These are phyloP conservation scores for Ogataea methylovora DNA, from an alignment of 805 yeast species.

Conservation along the genomic window DNA sequence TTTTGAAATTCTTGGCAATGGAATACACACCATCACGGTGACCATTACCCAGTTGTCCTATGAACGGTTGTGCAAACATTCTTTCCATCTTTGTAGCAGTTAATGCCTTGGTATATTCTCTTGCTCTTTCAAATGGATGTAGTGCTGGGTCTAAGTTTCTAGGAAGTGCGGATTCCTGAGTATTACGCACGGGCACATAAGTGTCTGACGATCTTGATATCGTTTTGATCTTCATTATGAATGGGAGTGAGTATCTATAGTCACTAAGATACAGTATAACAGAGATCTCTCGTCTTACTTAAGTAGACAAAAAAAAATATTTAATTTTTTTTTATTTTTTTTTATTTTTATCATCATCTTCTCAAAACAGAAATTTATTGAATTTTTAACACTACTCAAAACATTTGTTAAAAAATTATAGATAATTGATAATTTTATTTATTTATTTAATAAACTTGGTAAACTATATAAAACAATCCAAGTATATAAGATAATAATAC, in stretches of 20 bases:
- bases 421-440: background rate
- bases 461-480: too few relatives aligned
- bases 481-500: background rate
- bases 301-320: too few relatives aligned
- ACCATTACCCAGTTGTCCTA: slow-evolving; percentile 91
- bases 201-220: slow-evolving; percentile 84
- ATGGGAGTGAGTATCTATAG: too few relatives aligned
- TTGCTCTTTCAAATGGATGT: slow-evolving; percentile 95
- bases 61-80: slow-evolving; percentile 95
- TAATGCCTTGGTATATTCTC: slow-evolving; percentile 91
- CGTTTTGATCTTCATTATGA: slow-evolving; percentile 71
- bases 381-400: too few relatives aligned
- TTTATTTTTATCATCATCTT: too few relatives aligned
- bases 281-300: too few relatives aligned
- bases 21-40: slow-evolving; percentile 92
- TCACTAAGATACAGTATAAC: too few relatives aligned
- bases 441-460: too few relatives aligned
- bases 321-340: too few relatives aligned
- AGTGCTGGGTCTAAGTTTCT: slow-evolving; percentile 88
- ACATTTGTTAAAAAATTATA: background rate
- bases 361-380: too few relatives aligned
- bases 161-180: slow-evolving; percentile 82
- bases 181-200: slow-evolving; percentile 85
- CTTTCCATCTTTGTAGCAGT: slow-evolving; percentile 94
- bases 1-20: slow-evolving; percentile 69